Conservation (phyloP, 805 yeast species). For the Maudiozyma turicensis region DNA sequence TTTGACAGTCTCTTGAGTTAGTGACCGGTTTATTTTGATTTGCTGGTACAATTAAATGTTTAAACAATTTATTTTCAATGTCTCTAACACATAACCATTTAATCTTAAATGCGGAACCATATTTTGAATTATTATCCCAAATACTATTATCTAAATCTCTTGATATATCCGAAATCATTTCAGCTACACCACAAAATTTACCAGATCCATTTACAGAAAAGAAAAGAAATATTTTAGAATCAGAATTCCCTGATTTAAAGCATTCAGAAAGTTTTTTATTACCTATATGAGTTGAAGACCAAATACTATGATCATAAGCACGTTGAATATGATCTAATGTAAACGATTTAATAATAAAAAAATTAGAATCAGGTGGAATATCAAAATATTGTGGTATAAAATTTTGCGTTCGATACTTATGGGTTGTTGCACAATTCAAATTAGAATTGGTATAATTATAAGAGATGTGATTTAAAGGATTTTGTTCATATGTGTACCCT, state of each 20-base stretch:
- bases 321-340: conserved; percentile 39
- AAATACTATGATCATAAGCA: conserved; percentile 39
- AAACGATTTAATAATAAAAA: conserved; percentile 49
- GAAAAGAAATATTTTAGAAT: conserved; percentile 36
- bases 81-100: conserved; percentile 45
- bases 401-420: no score
- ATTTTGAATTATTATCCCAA: conserved; percentile 39
- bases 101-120: conserved; percentile 45
- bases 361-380: conserved; percentile 17
- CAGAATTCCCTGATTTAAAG: conserved; percentile 15
- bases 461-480: no score
- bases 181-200: conserved; percentile 48
- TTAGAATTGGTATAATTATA: no score
- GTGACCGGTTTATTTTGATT: conserved; percentile 46
- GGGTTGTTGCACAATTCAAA: no score
- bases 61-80: conserved; percentile 39
- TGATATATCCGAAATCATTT: conserved; percentile 34
- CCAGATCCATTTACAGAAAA: conserved; percentile 53
- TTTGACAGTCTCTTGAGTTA: conserved; percentile 54
- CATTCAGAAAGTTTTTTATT: conserved; percentile 43
- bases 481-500: no score
- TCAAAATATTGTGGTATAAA: neutral
- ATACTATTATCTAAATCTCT: conserved; percentile 27
- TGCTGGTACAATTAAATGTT: conserved; percentile 35
- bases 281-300: conserved; percentile 54